These are phyloP conservation scores for Macrolepiota albuminosa DNA, from an alignment of 768 basidiomycete genomes.

Conservation along the genomic window DNA sequence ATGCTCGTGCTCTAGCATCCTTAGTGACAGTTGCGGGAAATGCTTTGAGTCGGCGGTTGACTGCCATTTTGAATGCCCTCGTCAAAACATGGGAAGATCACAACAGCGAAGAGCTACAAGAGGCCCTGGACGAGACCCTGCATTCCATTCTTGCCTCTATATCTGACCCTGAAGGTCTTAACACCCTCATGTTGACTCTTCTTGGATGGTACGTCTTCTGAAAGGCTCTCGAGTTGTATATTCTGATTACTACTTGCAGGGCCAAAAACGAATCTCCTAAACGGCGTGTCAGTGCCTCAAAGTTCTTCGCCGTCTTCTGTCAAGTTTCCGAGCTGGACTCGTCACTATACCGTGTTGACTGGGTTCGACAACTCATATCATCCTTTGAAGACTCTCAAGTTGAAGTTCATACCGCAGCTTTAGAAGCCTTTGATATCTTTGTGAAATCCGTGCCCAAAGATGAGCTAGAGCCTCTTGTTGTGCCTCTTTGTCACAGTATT, in stretches of 20 bases:
- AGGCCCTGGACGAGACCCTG: conserved; percentile 72
- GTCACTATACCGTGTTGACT: conserved; percentile 85
- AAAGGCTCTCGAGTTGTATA: background rate
- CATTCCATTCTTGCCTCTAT: conserved; percentile 74
- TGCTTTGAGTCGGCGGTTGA: conserved; percentile 81
- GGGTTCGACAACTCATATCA: conserved; percentile 86
- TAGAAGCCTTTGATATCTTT: conserved; percentile 78
- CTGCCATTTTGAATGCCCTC: conserved; percentile 71
- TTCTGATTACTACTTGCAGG: conserved; percentile 38
- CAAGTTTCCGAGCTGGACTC: conserved; percentile 78
- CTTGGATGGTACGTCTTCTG: conserved; percentile 70
- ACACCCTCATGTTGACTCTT: conserved; percentile 83
- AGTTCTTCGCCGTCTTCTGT: conserved; percentile 79
- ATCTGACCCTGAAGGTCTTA: conserved; percentile 81
- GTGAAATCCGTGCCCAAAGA: conserved; percentile 91
- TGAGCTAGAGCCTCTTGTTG: conserved; percentile 86
- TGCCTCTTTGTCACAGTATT: conserved; percentile 83
- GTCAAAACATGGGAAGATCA: conserved; percentile 73
- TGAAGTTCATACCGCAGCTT: conserved; percentile 76
- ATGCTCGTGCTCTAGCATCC: conserved; percentile 84
- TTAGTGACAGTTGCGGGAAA: conserved; percentile 92
- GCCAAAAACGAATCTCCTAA: conserved; percentile 67
- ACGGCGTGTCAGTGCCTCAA: conserved; percentile 75
- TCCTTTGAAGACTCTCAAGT: conserved; percentile 76
- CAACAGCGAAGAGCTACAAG: conserved; percentile 60